Evolutionary conservation across 768 basidiomycete species (phyloP), one percentile per base, ranked within the genome.

Genomic region (Rhizopogon vulgaris): DNA sequence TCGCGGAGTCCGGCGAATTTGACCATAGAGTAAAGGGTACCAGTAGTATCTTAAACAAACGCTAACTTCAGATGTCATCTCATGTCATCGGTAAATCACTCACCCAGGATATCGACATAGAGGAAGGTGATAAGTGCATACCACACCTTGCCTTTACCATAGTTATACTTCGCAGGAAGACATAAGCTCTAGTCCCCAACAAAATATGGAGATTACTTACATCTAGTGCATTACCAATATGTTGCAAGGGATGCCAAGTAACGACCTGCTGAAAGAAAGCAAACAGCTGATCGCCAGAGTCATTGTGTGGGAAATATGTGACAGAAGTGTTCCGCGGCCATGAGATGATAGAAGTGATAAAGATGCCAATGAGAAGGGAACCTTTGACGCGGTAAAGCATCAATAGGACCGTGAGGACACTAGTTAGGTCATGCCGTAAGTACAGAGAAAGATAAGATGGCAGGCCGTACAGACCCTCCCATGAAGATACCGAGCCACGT

Each of bases 401-500:
- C 52, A 94, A 67, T 48, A 91, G 71, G 3, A 87, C 74, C 2
- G 90, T 92, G 48, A 92, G 63, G 56, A 94, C 76, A 4, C 86
- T 87, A 56, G 8, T 47, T 41, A 12, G 46, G 25, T 14, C 28
- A 36, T 32, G 22, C 38, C 17, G 37, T 56, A 15, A 58, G 53
- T 36, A 45, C 48, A 36, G 28, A 54, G 45, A 41, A 42, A 18
- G 15, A 39, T 17, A 12, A 34, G 41, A 28, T 27, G 3, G 14
- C 43, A 28, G 48, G 48, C 52, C n/a, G 4, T 11, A 61, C 82
- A 22, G 61, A 86, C 84, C 90, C 90, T 57, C 91, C 91, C 6
- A 83, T 71, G 66, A 90, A 89, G 51, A 93, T 79, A 34, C 91
- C 91, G n/a, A 93, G 69, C 91, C 91, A 94, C 73, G 89, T 83